phyloP scores from a whole-genome alignment of 371 early-diverging fungal genomes.

The Mucor plumbeus region DNA sequence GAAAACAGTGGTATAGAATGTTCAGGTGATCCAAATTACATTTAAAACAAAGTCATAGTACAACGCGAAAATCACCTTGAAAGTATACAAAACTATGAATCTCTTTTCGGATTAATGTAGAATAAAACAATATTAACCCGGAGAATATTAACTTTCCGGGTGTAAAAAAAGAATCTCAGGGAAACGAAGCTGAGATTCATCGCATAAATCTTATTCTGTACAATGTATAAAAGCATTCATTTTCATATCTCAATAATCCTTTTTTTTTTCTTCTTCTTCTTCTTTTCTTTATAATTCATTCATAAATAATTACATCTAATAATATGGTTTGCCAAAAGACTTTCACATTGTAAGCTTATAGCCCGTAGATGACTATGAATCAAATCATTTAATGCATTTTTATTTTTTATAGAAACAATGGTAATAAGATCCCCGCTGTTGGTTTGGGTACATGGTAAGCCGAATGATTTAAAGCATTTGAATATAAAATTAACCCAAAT shows the following conservation, averaged over 20 bases:
- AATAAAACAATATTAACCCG: background rate
- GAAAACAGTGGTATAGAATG: no score
- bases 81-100: background rate
- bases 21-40: background rate
- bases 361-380: background rate
- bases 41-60: slow-evolving; percentile 6
- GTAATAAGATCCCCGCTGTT: slow-evolving; percentile 50
- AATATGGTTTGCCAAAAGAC: slow-evolving; percentile 34
- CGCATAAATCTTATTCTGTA: background rate
- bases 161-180: background rate
- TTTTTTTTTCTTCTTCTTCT: background rate
- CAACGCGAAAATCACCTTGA: background rate
- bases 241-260: slow-evolving; percentile 4
- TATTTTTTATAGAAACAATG: slow-evolving; percentile 42
- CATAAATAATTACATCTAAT: background rate
- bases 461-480: background rate
- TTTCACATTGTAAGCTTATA: slow-evolving; percentile 23
- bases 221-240: background rate
- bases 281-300: background rate
- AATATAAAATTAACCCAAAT: slow-evolving; percentile 18
- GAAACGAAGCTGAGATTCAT: background rate
- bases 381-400: background rate
- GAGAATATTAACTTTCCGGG: slow-evolving; percentile 12
- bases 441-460: slow-evolving; percentile 57
- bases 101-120: slow-evolving; percentile 4